These are phyloP conservation scores for Exophiala phaeomuriformis DNA, from an alignment of 2,329 filamentous ascomycete genomes.

Conservation along the genomic window DNA sequence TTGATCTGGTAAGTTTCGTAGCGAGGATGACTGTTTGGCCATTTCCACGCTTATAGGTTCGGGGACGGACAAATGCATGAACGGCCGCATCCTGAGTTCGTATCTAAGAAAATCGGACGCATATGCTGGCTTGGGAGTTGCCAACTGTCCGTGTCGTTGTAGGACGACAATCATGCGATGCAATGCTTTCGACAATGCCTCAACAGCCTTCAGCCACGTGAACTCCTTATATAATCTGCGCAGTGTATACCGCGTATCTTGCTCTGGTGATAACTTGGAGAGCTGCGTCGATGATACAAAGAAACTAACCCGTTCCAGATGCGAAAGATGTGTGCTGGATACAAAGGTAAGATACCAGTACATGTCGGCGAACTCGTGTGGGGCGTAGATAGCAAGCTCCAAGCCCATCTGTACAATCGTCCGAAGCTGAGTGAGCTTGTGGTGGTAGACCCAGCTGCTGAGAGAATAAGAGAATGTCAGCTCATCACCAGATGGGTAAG, in stretches of 20 bases:
- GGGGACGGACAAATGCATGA: conserved; percentile 60
- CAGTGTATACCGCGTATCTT: conserved; percentile 30
- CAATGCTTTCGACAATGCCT: conserved; percentile 47
- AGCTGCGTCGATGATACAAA: conserved; percentile 44
- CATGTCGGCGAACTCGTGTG: conserved; percentile 77
- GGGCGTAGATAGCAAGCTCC: conserved; percentile 82
- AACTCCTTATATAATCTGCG: conserved; percentile 50
- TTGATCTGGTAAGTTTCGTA: conserved; percentile 39
- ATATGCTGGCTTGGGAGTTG: conserved; percentile 50
- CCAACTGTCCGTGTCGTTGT: conserved; percentile 46
- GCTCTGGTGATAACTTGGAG: conserved; percentile 5
- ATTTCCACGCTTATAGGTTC: conserved; percentile 58
- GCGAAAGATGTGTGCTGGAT: conserved; percentile 57
- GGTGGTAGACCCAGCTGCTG: conserved; percentile 80
- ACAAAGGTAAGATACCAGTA: conserved; percentile 83
- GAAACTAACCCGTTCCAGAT: conserved; percentile 65
- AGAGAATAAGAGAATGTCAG: conserved; percentile 63
- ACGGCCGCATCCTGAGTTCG: conserved; percentile 81
- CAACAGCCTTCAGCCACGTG: conserved; percentile 58
- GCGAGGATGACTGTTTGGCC: conserved; percentile 43
- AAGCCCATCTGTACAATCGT: conserved; percentile 87
- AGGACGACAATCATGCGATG: conserved; percentile 60
- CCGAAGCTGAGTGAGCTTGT: conserved; percentile 84
- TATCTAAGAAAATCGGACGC: conserved; percentile 63
- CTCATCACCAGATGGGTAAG: conserved; percentile 44